phyloP scores from a whole-genome alignment of 2,329 filamentous ascomycete species.

The Colletotrichum somersetense region DNA sequence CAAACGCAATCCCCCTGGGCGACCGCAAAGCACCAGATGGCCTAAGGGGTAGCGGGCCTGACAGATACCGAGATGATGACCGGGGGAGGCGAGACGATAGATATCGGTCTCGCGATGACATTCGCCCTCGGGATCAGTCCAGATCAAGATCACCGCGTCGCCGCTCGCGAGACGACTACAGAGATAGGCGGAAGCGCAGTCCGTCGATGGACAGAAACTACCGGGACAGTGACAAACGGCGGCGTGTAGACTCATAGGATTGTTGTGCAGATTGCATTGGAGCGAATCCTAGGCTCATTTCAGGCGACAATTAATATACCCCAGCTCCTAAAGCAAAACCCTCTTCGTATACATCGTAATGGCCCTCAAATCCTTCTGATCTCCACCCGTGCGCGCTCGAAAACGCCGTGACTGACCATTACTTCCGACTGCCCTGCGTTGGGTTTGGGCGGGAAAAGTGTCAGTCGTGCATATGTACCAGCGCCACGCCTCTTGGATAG shows the following conservation, averaged over 20 bases:
- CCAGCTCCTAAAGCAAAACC: slow-evolving; percentile 36
- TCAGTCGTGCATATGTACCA: slow-evolving; percentile 88
- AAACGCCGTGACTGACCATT: slow-evolving; percentile 80
- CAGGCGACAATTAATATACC: slow-evolving; percentile 43
- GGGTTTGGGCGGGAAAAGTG: slow-evolving; percentile 74
- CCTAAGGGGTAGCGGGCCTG: slow-evolving; percentile 46
- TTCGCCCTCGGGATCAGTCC: slow-evolving; percentile 54
- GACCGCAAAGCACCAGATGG: slow-evolving; percentile 61
- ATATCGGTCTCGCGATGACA: slow-evolving; percentile 51
- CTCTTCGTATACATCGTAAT: slow-evolving; percentile 18
- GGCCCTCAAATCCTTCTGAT: slow-evolving; percentile 77
- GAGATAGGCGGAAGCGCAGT: slow-evolving; percentile 68
- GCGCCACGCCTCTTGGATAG: slow-evolving; percentile 86
- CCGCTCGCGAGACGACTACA: slow-evolving; percentile 58
- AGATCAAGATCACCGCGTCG: slow-evolving; percentile 67
- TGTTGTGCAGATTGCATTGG: slow-evolving; percentile 22
- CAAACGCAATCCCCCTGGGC: slow-evolving; percentile 78
- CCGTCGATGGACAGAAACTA: slow-evolving; percentile 67
- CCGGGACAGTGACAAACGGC: slow-evolving; percentile 70
- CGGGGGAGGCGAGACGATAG: slow-evolving; percentile 47
- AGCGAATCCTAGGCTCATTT: slow-evolving; percentile 29
- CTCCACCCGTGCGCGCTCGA: slow-evolving; percentile 87
- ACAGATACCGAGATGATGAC: slow-evolving; percentile 48
- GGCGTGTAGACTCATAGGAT: slow-evolving; percentile 59
- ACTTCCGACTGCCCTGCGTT: slow-evolving; percentile 68